A percentile compares a stretch with the other conserved stretches of the same genome.
Evolutionary conservation across 768 basidiomycete species (phyloP).

Genomic region (Xerocomellus amylosporus): DNA sequence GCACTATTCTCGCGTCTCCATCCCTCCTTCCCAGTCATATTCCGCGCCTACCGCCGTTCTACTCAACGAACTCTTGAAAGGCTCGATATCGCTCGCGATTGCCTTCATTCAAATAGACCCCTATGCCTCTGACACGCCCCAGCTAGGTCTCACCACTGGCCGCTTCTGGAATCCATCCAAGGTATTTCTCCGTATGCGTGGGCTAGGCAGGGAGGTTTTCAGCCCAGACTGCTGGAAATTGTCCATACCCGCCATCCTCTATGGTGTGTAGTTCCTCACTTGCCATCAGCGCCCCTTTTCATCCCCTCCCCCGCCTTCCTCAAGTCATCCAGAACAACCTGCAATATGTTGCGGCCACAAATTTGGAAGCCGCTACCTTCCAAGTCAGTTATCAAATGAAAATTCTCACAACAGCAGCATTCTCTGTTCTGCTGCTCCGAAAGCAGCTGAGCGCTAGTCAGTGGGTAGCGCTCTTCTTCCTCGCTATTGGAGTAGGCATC

Average conservation of each 20-base stretch:
- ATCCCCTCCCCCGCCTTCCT: neutral
- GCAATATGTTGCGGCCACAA: slow-evolving; percentile 91
- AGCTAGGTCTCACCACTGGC: slow-evolving; percentile 30
- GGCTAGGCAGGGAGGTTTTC: slow-evolving; percentile 68
- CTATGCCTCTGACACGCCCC: slow-evolving; percentile 30
- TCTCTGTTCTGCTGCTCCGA: slow-evolving; percentile 79
- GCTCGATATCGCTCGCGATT: slow-evolving; percentile 79
- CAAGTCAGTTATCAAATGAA: slow-evolving; percentile 98
- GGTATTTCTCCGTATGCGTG: slow-evolving; percentile 48
- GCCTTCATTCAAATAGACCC: slow-evolving; percentile 67
- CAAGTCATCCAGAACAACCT: slow-evolving; percentile 91
- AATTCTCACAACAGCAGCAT: slow-evolving; percentile 89
- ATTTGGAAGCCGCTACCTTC: slow-evolving; percentile 93
- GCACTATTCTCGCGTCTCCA: slow-evolving; percentile 91
- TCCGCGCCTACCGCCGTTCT: slow-evolving; percentile 94
- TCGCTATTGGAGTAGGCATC: slow-evolving; percentile 86
- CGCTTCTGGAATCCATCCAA: slow-evolving; percentile 37
- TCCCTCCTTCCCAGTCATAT: slow-evolving; percentile 72
- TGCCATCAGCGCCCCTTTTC: neutral
- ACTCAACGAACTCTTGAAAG: slow-evolving; percentile 92
- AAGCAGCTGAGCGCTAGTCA: slow-evolving; percentile 70
- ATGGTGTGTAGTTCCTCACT: slow-evolving; percentile 44
- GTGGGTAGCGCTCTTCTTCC: slow-evolving; percentile 82
- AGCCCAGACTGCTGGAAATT: slow-evolving; percentile 96
- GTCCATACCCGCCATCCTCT: slow-evolving; percentile 94